phyloP scores from a whole-genome alignment of 345 rosid genomes.

The Microthlaspi erraticum region DNA sequence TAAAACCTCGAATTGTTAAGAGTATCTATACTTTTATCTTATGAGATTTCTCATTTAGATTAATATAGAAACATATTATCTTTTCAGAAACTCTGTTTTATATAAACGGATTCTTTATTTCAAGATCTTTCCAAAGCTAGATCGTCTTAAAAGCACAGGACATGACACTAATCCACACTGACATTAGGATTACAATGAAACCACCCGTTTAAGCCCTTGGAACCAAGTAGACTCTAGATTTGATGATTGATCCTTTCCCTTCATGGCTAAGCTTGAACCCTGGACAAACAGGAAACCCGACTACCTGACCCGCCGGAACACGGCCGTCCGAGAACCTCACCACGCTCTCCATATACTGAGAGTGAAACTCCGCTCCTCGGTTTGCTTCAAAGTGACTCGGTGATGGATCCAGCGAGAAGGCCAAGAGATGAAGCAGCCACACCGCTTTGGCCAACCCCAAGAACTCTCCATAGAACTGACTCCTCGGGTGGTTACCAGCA shows the following conservation, averaged over 20 bases:
- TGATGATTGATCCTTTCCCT: slow-evolving; percentile 63
- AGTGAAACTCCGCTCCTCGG: slow-evolving; percentile 79
- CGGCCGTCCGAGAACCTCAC: slow-evolving; percentile 63
- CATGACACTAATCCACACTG: slow-evolving; percentile 2
- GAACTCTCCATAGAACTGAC: slow-evolving; percentile 82
- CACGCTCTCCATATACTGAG: slow-evolving; percentile 88
- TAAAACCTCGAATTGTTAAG: slow-evolving; percentile 33
- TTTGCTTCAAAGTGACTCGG: slow-evolving; percentile 88
- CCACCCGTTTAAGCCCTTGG: slow-evolving; percentile 48
- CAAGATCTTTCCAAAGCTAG: slow-evolving; percentile 19
- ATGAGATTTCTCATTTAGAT: slow-evolving; percentile 31
- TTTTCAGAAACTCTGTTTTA: slow-evolving; percentile 8
- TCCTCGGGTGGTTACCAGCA: slow-evolving; percentile 82
- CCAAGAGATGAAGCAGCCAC: slow-evolving; percentile 94
- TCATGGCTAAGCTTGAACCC: slow-evolving; percentile 84
- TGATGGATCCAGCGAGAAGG: slow-evolving; percentile 85
- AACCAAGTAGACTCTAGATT: slow-evolving; percentile 81
- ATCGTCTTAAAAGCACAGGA: slow-evolving; percentile 14
- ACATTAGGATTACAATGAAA: slow-evolving; percentile 11
- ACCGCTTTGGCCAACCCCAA: slow-evolving; percentile 78
- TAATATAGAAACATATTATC: slow-evolving; percentile 17
- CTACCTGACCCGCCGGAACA: slow-evolving; percentile 71
- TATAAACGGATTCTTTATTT: slow-evolving; percentile 20
- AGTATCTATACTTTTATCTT: slow-evolving; percentile 23
- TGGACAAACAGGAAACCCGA: slow-evolving; percentile 85